phyloP scores from a whole-genome alignment of 2,329 filamentous ascomycete species.

The Colletotrichum incanum region DNA sequence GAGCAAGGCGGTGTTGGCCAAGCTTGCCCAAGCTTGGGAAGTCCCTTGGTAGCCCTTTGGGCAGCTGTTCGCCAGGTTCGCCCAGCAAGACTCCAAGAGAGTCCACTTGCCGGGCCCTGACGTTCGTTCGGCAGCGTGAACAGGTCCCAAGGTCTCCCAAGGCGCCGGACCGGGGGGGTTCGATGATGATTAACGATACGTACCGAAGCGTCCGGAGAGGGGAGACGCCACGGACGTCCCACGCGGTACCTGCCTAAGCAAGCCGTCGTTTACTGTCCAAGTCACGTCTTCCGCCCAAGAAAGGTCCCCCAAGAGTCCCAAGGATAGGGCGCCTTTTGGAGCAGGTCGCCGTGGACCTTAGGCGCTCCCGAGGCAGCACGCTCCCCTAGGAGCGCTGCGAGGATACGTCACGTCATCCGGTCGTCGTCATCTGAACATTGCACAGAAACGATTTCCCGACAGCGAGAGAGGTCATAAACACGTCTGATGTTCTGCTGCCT shows the following conservation, averaged over 20 bases:
- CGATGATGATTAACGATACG: neutral
- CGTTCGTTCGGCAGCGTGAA: neutral
- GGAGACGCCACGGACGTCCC: neutral
- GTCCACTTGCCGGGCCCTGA: neutral
- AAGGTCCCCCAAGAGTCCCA: neutral
- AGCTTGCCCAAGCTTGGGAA: neutral
- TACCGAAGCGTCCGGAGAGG: neutral
- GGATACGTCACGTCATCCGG: constrained; percentile 28
- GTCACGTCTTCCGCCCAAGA: neutral
- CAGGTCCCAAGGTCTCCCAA: neutral
- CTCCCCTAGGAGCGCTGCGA: neutral
- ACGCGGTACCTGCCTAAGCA: neutral
- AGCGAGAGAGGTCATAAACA: neutral
- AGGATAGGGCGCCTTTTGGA: neutral
- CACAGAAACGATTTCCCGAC: neutral
- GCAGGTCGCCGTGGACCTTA: neutral
- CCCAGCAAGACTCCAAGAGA: neutral
- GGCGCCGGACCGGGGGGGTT: neutral
- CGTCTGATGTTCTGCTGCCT: neutral
- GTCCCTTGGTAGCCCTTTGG: neutral
- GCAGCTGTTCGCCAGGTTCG: neutral
- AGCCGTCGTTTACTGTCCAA: neutral
- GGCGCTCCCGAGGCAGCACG: neutral
- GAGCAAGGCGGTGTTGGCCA: constrained; percentile 22
- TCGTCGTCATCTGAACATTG: constrained; percentile 22